Evolutionary conservation across 257 asterid genomes (phyloP), one percentile per base, ranked within the genome.

Genomic region (Eucommia ulmoides): DNA sequence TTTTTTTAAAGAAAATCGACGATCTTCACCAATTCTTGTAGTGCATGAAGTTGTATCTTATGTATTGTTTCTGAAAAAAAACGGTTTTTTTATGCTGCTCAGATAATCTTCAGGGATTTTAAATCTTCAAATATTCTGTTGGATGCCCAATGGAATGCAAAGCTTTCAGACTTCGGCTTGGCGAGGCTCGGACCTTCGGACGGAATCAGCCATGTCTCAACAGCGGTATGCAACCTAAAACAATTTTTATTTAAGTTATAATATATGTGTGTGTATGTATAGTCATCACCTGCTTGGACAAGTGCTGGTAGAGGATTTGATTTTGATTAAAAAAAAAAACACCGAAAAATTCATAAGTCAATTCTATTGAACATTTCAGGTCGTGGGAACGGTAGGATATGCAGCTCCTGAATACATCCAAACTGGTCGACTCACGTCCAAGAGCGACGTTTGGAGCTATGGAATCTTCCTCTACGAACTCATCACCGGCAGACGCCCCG

Each of bases 321-420:
- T n/a, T n/a, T n/a, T n/a, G n/a, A n/a, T n/a, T n/a, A n/a, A n/a
- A n/a, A n/a, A n/a, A n/a, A n/a, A n/a, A n/a, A n/a, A n/a, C n/a
- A n/a, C n/a, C n/a, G n/a, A n/a, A n/a, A n/a, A n/a, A n/a, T n/a
- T n/a, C n/a, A n/a, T n/a, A n/a, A n/a, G n/a, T n/a, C n/a, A n/a
- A n/a, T n/a, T n/a, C n/a, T n/a, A n/a, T n/a, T n/a, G n/a, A n/a
- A n/a, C n/a, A n/a, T n/a, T n/a, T 1, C 61, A 88, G 97, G 86
- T 89, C 41, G 98, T 89, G 15, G 96, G 98, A 29, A 89, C 98
- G 1, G 71, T 85, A 2, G 98, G 98, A 26, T 89, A 89, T 60
- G 98, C 98, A 1, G 96, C 96, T 20, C 96, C 93, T 3, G 98
- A 89, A 59, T 89, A 89, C 62, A 74, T 89, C 23, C 93, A 80